Evolutionary conservation across 2,329 filamentous ascomycete species (phyloP), one percentile per base, ranked within the genome.

Genomic region (Thelonectria discophora): DNA sequence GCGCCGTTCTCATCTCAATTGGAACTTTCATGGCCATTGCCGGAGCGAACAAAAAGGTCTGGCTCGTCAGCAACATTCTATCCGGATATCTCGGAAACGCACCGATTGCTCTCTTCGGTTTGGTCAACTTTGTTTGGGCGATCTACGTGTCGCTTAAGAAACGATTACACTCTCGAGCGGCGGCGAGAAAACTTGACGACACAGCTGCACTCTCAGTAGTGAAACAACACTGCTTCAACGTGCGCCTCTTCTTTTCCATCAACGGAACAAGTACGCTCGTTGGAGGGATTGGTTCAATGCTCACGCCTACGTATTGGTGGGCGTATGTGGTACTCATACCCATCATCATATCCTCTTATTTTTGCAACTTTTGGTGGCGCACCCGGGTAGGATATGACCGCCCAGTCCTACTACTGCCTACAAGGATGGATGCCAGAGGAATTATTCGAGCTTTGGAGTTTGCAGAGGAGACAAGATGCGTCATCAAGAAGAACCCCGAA

Each of bases 31-130:
- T 86, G 78, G 84, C 84, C 10, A 85, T 86, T 15, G 81, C 75
- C 1, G 84, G 84, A 1, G 79, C 75, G 0, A 75, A 84, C 50
- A 72, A 30, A 0, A 60, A 37, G 0, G 75, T 85, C 0, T 86
- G 73, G 57, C 4, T 72, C 0, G 79, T 80, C 0, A 84, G 81
- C 66, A 87, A 87, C 56, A 69, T 86, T 2, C 69, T 86, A 0
- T 85, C 84, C 0, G 84, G 84, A 1, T 86, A 85, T 60, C 75
- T 87, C 17, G 84, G 84, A 2, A 86, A 87, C 59, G 74, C 78
- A 0, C 78, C 82, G 1, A 78, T 82, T 2, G 82, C 82, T 0
- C 21, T 81, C 0, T 86, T 81, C 48, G 84, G 82, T 2, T 53
- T 85, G 0, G 55, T 79, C 43, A 86, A 85, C 66, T 77, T 78